Evolutionary conservation across 768 basidiomycete species (phyloP).

Genomic region (Suillus plorans): DNA sequence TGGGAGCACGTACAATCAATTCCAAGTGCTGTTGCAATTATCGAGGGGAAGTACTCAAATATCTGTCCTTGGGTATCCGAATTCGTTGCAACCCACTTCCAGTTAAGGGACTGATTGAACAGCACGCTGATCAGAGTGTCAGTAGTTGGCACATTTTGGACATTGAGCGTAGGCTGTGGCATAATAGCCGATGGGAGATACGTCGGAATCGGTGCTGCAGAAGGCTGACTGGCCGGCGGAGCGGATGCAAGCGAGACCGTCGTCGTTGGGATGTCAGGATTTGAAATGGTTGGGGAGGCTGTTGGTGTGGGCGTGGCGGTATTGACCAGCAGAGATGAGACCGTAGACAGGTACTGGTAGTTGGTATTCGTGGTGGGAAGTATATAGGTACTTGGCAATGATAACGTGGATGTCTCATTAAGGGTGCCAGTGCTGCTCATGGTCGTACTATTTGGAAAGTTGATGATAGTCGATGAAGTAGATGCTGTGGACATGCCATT

Average conservation of each 20-base stretch:
- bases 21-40: constrained; percentile 46
- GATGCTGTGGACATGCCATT: constrained; percentile 7
- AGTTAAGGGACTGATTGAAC: constrained; percentile 60
- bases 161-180: constrained; percentile 34
- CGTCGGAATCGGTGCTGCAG: constrained; percentile 46
- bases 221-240: constrained; percentile 25
- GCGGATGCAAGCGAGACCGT: constrained; percentile 24
- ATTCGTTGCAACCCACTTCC: constrained; percentile 65
- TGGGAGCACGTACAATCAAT: constrained; percentile 37
- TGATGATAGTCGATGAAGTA: constrained; percentile 27
- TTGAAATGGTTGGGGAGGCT: constrained; percentile 23
- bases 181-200: constrained; percentile 62
- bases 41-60: constrained; percentile 64
- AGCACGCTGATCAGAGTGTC: constrained; percentile 62
- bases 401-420: not conserved
- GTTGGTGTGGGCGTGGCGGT: constrained; percentile 19
- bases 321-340: constrained; percentile 33
- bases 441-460: constrained; percentile 25
- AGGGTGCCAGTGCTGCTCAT: constrained; percentile 11
- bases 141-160: constrained; percentile 32
- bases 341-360: constrained; percentile 35
- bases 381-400: constrained; percentile 14
- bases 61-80: constrained; percentile 69
- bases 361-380: constrained; percentile 25
- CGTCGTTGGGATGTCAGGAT: constrained; percentile 40